Evolutionary conservation across 305 asterid species (phyloP), one percentile per base, ranked within the genome.

Genomic region (Fraxinus latifolia): DNA sequence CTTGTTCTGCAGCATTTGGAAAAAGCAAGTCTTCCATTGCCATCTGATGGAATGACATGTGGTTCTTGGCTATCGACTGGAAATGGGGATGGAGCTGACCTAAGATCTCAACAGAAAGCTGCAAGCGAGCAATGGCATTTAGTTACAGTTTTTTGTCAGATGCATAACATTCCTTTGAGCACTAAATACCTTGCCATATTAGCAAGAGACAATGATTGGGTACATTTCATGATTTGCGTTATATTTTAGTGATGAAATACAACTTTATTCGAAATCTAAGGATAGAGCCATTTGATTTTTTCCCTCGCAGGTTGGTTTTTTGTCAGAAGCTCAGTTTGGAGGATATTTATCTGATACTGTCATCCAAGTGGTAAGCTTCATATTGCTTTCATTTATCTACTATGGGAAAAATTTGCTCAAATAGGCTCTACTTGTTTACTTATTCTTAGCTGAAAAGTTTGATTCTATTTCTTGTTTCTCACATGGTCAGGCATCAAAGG

Each of bases 121-220:
- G 84, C 97, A 80, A 96, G 99, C 83, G 94, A 93, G 87, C 90
- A 84, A 79, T 96, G 99, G 98, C 94, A 91, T 87, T 86, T 96
- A 89, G 98, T 96, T 85, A 91, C 96, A 75, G 86, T 86, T 68
- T 96, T 93, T 84, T 94, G 99, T 88, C 97, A 92, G 91, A 90
- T 90, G 89, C 99, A 96, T 87, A 87, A 87, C 80, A 91, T 96
- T 84, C 92, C 97, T 80, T 78, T 91, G 84, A 96, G 98, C 95
- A 92, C 93, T 83, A 96, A 92, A 87, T 94, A 96, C 88, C 98
- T 96, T 80, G 91, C 97, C 82, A 88, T 85, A 79, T 89, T 96
- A 90, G 98, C 99, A 62, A 93, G 95, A 87, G 98, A 93, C 86
- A 96, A 96, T 79, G 99, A 96, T 82, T 96, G 99, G 99, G 99